phyloP scores from a whole-genome alignment of 1,284 basidiomycete genomes.

The Sporisorium sorghi region DNA sequence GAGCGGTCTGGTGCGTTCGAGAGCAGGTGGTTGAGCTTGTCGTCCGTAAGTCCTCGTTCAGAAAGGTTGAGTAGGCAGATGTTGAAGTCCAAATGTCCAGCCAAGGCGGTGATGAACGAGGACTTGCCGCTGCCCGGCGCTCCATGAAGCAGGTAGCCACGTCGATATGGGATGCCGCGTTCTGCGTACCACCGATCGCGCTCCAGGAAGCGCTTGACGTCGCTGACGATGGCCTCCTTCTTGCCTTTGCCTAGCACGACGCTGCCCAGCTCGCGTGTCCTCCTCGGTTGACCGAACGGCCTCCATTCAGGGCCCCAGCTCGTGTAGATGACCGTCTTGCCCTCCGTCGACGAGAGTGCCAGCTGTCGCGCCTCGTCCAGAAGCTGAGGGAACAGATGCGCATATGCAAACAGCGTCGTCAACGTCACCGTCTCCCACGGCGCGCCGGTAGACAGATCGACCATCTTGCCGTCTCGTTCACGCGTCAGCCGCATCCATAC shows the following conservation, averaged over 20 bases:
- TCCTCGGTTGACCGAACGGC: conserved; percentile 90
- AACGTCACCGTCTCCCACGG: conserved; percentile 98
- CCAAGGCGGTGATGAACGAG: conserved; percentile 96
- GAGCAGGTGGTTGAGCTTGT: conserved; percentile 92
- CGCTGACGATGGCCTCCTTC: conserved; percentile 81
- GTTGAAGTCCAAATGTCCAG: conserved; percentile 87
- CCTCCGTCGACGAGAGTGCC: conserved; percentile 86
- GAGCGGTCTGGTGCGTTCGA: conserved; percentile 92
- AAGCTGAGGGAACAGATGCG: conserved; percentile 82
- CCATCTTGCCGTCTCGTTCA: conserved; percentile 80
- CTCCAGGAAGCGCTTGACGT: conserved; percentile 84
- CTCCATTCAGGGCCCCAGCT: conserved; percentile 97
- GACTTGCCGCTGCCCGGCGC: conserved; percentile 98
- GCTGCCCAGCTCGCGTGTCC: conserved; percentile 86
- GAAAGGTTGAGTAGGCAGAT: conserved; percentile 96
- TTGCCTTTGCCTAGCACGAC: conserved; percentile 89
- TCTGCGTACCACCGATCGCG: conserved; percentile 95
- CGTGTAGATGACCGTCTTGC: conserved; percentile 94
- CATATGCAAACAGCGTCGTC: conserved; percentile 88
- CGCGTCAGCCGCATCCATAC: conserved; percentile 94
- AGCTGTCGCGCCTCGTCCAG: conserved; percentile 88
- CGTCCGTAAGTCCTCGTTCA: conserved; percentile 94
- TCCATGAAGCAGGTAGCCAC: conserved; percentile 94
- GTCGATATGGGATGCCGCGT: conserved; percentile 94
- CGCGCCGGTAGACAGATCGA: conserved; percentile 88